These are phyloP conservation scores for Catharanthus roseus DNA, from an alignment of 257 asterid genomes.

Conservation along the genomic window DNA sequence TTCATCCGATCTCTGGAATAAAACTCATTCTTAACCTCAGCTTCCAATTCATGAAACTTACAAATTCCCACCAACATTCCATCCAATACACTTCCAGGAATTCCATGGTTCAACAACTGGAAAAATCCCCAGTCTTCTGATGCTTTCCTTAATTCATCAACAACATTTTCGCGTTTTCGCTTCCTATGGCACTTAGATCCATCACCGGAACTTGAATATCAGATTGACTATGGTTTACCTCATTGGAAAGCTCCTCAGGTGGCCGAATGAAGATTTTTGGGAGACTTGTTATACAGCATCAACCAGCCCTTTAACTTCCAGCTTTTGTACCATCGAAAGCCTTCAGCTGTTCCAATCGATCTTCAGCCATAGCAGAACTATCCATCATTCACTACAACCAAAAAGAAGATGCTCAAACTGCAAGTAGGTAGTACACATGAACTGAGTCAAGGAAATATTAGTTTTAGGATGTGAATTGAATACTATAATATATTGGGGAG, in stretches of 20 bases:
- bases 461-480: not conserved
- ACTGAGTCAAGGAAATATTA: not conserved
- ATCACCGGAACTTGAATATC: slow-evolving; percentile 39
- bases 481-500: not conserved
- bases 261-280: slow-evolving; percentile 33
- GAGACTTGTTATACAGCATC: slow-evolving; percentile 21
- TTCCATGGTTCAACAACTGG: slow-evolving; percentile 59
- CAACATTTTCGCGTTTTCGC: slow-evolving; percentile 16
- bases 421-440: not conserved
- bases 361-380: not conserved
- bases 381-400: slow-evolving; percentile 13
- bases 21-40: slow-evolving; percentile 35
- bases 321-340: slow-evolving; percentile 27
- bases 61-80: slow-evolving; percentile 46
- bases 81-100: slow-evolving; percentile 35
- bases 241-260: slow-evolving; percentile 36
- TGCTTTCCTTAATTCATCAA: slow-evolving; percentile 34
- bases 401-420: not conserved
- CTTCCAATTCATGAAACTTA: slow-evolving; percentile 56
- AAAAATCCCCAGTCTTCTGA: slow-evolving; percentile 60
- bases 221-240: slow-evolving; percentile 10
- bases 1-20: slow-evolving; percentile 28
- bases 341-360: slow-evolving; percentile 19
- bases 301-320: slow-evolving; percentile 31
- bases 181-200: slow-evolving; percentile 30